A percentile compares a stretch with the other conserved stretches of the same genome.
phyloP scores from a whole-genome alignment of 1,284 basidiomycete genomes.

The Marasmius sp. region DNA sequence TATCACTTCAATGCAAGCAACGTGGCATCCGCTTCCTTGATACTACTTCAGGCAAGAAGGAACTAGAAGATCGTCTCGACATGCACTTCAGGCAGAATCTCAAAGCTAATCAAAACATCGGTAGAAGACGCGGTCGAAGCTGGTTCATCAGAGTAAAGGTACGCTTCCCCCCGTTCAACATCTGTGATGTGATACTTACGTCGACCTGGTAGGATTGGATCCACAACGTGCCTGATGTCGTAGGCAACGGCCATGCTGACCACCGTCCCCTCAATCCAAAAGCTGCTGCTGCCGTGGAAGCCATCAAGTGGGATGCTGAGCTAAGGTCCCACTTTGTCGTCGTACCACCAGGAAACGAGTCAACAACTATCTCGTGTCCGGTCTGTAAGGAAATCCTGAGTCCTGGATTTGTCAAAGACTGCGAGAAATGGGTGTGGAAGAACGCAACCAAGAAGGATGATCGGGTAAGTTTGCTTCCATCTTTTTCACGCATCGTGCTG shows the following conservation, averaged over 20 bases:
- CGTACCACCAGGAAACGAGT: conserved; percentile 85
- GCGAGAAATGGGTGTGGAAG: conserved; percentile 98
- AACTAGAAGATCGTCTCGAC: conserved; percentile 89
- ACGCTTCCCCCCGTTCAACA: conserved; percentile 31
- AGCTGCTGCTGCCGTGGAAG: conserved; percentile 63
- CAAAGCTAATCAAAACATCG: conserved; percentile 81
- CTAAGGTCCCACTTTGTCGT: conserved; percentile 81
- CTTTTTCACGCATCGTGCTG: not conserved
- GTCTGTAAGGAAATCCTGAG: conserved; percentile 96
- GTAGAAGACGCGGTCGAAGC: conserved; percentile 86
- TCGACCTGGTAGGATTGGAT: conserved; percentile 75
- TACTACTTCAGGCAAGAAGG: conserved; percentile 68
- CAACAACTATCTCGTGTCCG: conserved; percentile 81
- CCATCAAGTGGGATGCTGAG: conserved; percentile 70
- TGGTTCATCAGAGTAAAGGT: conserved; percentile 91
- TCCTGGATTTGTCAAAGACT: conserved; percentile 92
- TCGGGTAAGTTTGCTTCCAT: conserved; percentile 50
- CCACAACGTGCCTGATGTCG: conserved; percentile 60
- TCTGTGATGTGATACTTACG: conserved; percentile 10
- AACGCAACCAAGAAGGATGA: conserved; percentile 87
- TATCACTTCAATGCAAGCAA: conserved; percentile 89
- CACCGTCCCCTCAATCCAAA: conserved; percentile 50
- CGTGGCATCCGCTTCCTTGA: conserved; percentile 89
- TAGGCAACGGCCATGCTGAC: conserved; percentile 64
- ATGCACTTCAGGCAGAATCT: conserved; percentile 97